Evolutionary conservation across 768 basidiomycete genomes (phyloP), one percentile per base, ranked within the genome.

Genomic region (Agaricus subrufescens): DNA sequence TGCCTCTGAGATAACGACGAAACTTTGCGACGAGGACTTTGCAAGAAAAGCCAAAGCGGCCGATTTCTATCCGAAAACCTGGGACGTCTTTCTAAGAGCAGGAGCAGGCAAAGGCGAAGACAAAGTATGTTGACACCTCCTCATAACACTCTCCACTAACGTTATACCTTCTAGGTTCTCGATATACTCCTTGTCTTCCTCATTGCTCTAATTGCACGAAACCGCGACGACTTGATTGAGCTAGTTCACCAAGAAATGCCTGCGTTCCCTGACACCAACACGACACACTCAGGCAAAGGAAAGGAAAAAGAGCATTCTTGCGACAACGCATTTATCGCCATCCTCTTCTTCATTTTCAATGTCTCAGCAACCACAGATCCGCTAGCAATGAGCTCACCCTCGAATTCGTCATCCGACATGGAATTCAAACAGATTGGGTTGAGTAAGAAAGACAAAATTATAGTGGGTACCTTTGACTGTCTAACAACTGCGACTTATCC

Each of bases 31-130:
- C 59, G 52, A 69, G 1, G 88, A 90, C 10, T 94, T 93, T 63
- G 75, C 82, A n/a, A 83, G 91, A 3, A 87, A 87, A 61, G 89
- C 89, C 2, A 89, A 85, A 61, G 83, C 86, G 0, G 82, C 89
- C 0, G 90, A 92, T 63, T 89, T 91, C 57, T 75, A 85, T 27
- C 68, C 72, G 12, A 79, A 77, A 39, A 83, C 87, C 2, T 94
- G 89, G 88, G 82, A 86, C 52, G 74, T 82, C 10, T 73, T 92
- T 38, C 64, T 75, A 43, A 73, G 70, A 7, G 82, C 85, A 2
- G 84, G 84, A 2, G 86, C 77, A 14, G 85, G 85, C 1, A 69
- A 69, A 40, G 79, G 77, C 5, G 84, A 88, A 59, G 89, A 87
- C 75, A 69, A 63, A 71, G 76, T 68, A 44, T 7, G 53, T 49